A percentile compares a stretch with the other conserved stretches of the same genome.
phyloP scores from a whole-genome alignment of 257 asterid genomes.

The Forsythia viridissima region DNA sequence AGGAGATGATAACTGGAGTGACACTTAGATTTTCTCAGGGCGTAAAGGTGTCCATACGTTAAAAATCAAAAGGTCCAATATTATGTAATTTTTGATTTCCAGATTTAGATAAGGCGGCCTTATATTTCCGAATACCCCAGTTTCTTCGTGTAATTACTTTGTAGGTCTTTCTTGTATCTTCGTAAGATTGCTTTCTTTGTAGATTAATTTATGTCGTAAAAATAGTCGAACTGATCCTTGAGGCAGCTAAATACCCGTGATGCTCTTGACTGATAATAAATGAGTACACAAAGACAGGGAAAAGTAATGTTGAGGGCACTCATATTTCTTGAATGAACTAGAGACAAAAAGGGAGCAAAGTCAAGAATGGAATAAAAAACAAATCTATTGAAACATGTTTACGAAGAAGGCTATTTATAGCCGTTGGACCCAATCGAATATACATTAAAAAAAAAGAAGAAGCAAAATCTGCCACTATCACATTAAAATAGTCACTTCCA shows the following conservation, averaged over 20 bases:
- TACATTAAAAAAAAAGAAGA: too few relatives aligned
- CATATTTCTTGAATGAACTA: too few relatives aligned
- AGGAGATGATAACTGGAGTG: constrained; percentile 49
- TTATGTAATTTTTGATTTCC: constrained; percentile 17
- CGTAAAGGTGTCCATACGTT: background rate
- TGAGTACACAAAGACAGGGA: background rate
- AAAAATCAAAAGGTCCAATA: background rate
- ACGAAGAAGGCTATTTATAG: too few relatives aligned
- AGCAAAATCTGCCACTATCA: too few relatives aligned
- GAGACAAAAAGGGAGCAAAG: too few relatives aligned
- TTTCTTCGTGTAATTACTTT: background rate
- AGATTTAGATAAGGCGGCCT: constrained; percentile 13
- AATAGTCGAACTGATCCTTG: background rate
- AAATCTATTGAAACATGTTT: too few relatives aligned
- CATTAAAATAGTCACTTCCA: too few relatives aligned
- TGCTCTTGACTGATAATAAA: background rate
- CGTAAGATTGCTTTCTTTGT: background rate
- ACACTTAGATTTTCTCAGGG: constrained; percentile 29
- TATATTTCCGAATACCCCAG: background rate
- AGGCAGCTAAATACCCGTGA: background rate
- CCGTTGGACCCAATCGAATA: too few relatives aligned
- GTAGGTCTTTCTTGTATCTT: background rate
- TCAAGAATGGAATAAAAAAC: too few relatives aligned
- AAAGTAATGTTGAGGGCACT: too few relatives aligned
- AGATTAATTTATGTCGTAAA: background rate